Conservation (phyloP, 164 flowering plant genomes). For the Magnolia sinica region DNA sequence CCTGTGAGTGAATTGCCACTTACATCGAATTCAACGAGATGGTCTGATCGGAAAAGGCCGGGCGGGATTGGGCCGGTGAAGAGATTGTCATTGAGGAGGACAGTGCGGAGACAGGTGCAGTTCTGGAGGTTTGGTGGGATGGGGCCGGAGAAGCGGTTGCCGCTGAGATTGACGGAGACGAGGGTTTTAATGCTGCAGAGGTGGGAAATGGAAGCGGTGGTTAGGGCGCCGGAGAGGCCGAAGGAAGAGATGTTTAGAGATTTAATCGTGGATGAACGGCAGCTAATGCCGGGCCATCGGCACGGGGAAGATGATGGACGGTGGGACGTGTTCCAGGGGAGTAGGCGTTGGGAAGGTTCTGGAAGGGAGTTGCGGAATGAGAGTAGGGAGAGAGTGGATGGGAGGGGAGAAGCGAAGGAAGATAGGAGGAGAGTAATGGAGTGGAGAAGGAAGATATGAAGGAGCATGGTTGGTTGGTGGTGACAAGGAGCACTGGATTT, state of each 20-base stretch:
- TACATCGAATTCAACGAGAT: constrained; percentile 1
- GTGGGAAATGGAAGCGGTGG: constrained; percentile 1
- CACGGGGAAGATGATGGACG: constrained; percentile 1
- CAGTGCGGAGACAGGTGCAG: not conserved
- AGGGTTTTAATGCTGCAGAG: constrained; percentile 8
- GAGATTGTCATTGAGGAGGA: constrained; percentile 6
- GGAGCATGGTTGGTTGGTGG: too few relatives aligned
- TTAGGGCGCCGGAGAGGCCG: constrained; percentile 6
- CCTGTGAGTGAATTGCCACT: constrained; percentile 4
- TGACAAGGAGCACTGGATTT: too few relatives aligned
- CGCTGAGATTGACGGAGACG: constrained; percentile 6
- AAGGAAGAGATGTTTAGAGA: constrained; percentile 15
- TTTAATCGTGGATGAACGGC: constrained; percentile 2
- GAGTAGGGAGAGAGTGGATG: constrained; percentile 1
- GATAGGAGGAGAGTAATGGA: not conserved
- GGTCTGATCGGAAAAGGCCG: not conserved
- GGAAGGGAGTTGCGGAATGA: constrained; percentile 9
- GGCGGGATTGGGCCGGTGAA: constrained; percentile 9
- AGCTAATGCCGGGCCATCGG: constrained; percentile 11
- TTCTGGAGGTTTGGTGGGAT: constrained; percentile 6
- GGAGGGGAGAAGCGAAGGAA: not conserved
- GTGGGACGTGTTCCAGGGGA: constrained; percentile 2
- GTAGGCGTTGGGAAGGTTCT: constrained; percentile 4
- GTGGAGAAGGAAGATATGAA: not conserved
- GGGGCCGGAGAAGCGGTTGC: constrained; percentile 5